Conservation (phyloP, 495 filamentous ascomycete genomes). For the Hypomontagnella monticulosa region DNA sequence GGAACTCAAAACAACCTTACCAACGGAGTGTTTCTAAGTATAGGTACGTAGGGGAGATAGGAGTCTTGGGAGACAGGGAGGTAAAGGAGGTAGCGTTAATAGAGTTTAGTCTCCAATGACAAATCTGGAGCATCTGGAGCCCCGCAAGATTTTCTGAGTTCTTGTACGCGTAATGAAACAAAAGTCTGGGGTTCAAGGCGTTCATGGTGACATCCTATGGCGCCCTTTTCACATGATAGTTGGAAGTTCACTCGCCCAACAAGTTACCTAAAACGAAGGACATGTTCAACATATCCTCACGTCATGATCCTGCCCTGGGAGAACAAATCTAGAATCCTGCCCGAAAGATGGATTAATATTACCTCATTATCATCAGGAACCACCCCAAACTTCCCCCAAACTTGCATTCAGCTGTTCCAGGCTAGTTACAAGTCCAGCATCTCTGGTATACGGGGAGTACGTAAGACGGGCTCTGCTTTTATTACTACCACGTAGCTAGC, state of each 20-base stretch:
- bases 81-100: constrained; percentile 7
- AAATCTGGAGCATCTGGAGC: constrained; percentile 30
- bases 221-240: constrained; percentile 20
- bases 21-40: constrained; percentile 33
- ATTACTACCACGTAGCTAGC: constrained; percentile 2
- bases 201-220: constrained; percentile 5
- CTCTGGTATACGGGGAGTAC: constrained; percentile 11
- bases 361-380: constrained; percentile 33
- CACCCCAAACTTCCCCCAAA: constrained; percentile 3
- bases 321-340: not conserved
- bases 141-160: constrained; percentile 33
- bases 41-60: constrained; percentile 7
- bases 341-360: constrained; percentile 1
- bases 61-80: not conserved
- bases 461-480: constrained; percentile 26
- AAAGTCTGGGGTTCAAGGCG: constrained; percentile 30
- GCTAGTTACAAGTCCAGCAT: constrained; percentile 20
- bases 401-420: constrained; percentile 40
- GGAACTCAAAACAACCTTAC: constrained; percentile 8
- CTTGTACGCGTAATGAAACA: constrained; percentile 27
- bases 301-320: constrained; percentile 18
- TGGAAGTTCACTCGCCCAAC: not conserved
- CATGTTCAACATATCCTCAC: constrained; percentile 12
- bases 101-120: constrained; percentile 23
- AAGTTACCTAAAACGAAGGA: not conserved